Evolutionary conservation across 2,329 filamentous ascomycete genomes (phyloP), one percentile per base, ranked within the genome.

Genomic region (Ophiosphaerella narmari): DNA sequence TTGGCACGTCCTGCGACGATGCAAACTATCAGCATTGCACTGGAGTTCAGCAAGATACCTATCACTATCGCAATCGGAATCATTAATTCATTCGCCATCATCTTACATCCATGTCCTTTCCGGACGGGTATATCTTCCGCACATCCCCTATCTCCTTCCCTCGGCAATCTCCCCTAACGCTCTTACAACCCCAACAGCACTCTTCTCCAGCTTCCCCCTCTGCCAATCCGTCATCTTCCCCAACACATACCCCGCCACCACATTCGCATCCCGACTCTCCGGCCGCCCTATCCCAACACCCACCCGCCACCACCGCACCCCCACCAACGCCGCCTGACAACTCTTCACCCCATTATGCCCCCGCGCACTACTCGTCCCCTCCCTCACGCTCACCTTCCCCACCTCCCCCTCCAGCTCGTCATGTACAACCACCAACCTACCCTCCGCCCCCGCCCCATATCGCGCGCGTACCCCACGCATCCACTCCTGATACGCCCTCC

Each of bases 211-310:
- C 38, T 52, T 59, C 41, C 34, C 12, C 76, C 69, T 16, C 69
- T 74, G 67, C 35, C 44, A 48, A 0, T 32, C 29, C 8, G 78
- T 81, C 78, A 94, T 86, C 63, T 84, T 84, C 49, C 80, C 80
- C 60, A 97, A 75, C 37, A 97, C 92, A 76, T 93, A 96, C 21
- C 83, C 77, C 37, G 86, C 83, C 8, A 97, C 91, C 2, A 83
- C 83, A 34, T 77, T 75, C 18, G 79, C 77, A 42, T 90, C 86
- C 55, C 91, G 80, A 55, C 82, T 86, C 39, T 76, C 78, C 0
- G 93, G 93, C 39, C 94, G 78, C n/a, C 90, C 92, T 75, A 97
- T 96, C 0, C 94, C 94, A 11, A 97, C 77, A 0, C 89, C 87
- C 43, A 97, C 83, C 50, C 89, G 79, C 64, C 81, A 71, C 58